phyloP scores from a whole-genome alignment of 1,284 basidiomycete species.

The Ustilago cynodontis region DNA sequence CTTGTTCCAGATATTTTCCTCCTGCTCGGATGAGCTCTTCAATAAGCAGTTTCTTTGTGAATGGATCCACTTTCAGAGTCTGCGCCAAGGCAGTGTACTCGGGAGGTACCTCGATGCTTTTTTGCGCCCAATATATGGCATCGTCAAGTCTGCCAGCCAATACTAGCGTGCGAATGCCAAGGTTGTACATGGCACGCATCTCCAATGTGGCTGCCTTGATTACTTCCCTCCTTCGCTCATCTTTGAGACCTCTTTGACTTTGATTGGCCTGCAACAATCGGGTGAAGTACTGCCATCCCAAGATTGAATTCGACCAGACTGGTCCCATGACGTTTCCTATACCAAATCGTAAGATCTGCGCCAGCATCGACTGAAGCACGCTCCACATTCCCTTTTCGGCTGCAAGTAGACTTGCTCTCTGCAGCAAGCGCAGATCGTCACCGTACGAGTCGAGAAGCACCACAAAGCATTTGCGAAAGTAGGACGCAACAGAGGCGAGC shows the following conservation, averaged over 20 bases:
- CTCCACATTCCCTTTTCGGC: conserved; percentile 34
- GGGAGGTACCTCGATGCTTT: not conserved
- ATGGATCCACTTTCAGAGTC: conserved; percentile 21
- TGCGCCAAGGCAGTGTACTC: not conserved
- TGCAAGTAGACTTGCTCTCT: conserved; percentile 33
- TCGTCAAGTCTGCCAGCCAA: conserved; percentile 39
- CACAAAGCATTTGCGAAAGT: conserved; percentile 38
- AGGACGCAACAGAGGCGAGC: conserved; percentile 1
- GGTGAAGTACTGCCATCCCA: conserved; percentile 30
- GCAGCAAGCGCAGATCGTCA: conserved; percentile 33
- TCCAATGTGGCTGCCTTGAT: conserved; percentile 2
- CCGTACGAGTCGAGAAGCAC: conserved; percentile 32
- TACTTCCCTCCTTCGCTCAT: conserved; percentile 1
- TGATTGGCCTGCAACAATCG: conserved; percentile 15
- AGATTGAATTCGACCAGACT: not conserved
- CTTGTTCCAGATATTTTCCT: conserved; percentile 1
- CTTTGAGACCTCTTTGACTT: conserved; percentile 17
- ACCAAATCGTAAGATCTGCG: conserved; percentile 39
- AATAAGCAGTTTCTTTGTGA: conserved; percentile 35
- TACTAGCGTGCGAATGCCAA: conserved; percentile 41
- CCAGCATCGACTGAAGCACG: conserved; percentile 27
- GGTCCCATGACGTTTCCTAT: not conserved
- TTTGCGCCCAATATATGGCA: conserved; percentile 31
- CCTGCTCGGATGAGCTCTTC: conserved; percentile 45
- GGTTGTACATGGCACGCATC: conserved; percentile 36